Evolutionary conservation across 2,329 filamentous ascomycete genomes (phyloP), one percentile per base, ranked within the genome.

Genomic region (Plectosphaerella plurivora): DNA sequence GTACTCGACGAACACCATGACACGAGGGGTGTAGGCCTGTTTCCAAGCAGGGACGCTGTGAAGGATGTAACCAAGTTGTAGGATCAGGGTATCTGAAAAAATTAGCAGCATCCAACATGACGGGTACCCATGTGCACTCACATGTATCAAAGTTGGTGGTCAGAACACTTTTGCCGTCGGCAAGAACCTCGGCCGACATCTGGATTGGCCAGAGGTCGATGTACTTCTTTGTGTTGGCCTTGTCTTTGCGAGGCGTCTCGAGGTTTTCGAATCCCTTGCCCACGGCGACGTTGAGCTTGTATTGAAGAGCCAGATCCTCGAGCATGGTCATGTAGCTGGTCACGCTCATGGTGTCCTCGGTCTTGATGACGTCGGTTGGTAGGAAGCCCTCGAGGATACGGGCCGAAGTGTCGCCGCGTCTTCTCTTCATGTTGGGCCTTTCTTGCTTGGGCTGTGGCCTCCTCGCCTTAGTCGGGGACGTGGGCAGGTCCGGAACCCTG

Each of bases 101-200:
- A 16, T 48, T 25, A 53, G 47, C n/a, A 8, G 14, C 15, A 33
- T 11, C 12, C 18, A 5, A 2, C 16, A 5, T 8, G 39, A 22
- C 5, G 6, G 8, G 36, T 2, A 2, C 2, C 12, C 37, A 18
- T 8, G 4, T 8, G 4, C 12, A 68, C 81, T 69, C 83, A 78
- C 91, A 95, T 0, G 91, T 96, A 66, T 96, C 91, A 65, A 96
- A 95, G 59, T 96, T 96, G 0, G 89, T 94, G 1, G 91, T 95
- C 51, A 93, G 68, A 6, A 94, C 77, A 57, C 78, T 84, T 63
- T 83, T 81, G 1, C 78, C 79, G 57, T 87, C 84, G 1, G 86
- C 76, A 1, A 83, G 81, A 35, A 94, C 81, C 61, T 93, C 89
- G 1, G 90, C 90, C 6, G 90, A 93, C 89, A 96, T 96, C 59